Percentiles rank a stretch among this genome's conserved stretches.
Evolutionary conservation across 768 basidiomycete species (phyloP).

Genomic region (Flagelloscypha sp.): DNA sequence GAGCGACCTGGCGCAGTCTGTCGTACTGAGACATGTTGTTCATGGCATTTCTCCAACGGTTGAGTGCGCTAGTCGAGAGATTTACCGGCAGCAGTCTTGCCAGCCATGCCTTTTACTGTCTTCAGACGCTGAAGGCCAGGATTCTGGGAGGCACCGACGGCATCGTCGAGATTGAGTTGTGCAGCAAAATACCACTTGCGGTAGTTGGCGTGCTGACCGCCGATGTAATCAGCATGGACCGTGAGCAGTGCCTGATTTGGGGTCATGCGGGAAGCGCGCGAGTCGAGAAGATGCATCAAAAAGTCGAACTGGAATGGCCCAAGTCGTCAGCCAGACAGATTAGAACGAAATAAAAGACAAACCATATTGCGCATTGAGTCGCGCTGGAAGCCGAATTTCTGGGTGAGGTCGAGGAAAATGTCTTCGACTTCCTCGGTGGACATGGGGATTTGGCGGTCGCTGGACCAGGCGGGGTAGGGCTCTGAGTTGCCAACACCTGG

Average conservation of each 20-base stretch:
- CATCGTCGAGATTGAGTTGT: constrained; percentile 96
- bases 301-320: constrained; percentile 72
- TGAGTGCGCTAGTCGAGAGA: constrained; percentile 72
- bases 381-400: constrained; percentile 97
- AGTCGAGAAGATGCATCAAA: constrained; percentile 95
- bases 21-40: constrained; percentile 98
- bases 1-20: constrained; percentile 89
- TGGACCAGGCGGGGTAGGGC: constrained; percentile 90
- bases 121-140: constrained; percentile 82
- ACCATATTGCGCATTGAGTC: constrained; percentile 97
- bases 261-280: constrained; percentile 93
- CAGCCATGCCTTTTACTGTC: constrained; percentile 47
- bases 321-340: not conserved
- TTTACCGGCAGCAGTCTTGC: constrained; percentile 48
- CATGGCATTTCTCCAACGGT: constrained; percentile 96
- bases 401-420: constrained; percentile 91
- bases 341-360: constrained; percentile 9
- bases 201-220: constrained; percentile 97
- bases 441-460: constrained; percentile 89
- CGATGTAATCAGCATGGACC: constrained; percentile 97
- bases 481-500: constrained; percentile 48
- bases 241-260: constrained; percentile 93
- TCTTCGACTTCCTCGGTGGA: constrained; percentile 99
- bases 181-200: constrained; percentile 99
- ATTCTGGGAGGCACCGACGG: constrained; percentile 86